These are phyloP conservation scores for Microcera coccophila DNA, from an alignment of 2,329 filamentous ascomycete genomes.

Conservation along the genomic window DNA sequence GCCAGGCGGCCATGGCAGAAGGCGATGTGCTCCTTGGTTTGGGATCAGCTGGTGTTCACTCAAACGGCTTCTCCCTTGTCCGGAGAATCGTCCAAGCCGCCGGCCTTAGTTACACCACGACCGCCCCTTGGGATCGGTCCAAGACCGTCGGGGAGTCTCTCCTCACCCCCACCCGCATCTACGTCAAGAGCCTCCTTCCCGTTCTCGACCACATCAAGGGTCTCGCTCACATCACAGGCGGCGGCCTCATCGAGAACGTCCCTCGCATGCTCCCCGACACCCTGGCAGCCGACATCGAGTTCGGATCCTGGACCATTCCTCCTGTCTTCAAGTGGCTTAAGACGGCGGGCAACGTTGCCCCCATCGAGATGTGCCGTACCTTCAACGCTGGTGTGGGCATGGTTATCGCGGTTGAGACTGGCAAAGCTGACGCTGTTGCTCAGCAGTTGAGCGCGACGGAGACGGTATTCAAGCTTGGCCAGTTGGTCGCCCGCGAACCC, in stretches of 20 bases:
- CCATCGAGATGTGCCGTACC: conserved; percentile 79
- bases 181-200: conserved; percentile 76
- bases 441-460: conserved; percentile 62
- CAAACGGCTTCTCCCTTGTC: conserved; percentile 96
- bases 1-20: conserved; percentile 67
- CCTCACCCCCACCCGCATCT: conserved; percentile 87
- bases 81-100: conserved; percentile 77
- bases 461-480: conserved; percentile 72
- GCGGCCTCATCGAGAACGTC: conserved; percentile 88
- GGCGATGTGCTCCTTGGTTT: conserved; percentile 87
- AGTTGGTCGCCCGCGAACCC: conserved; percentile 56
- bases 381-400: conserved; percentile 97
- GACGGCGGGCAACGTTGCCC: conserved; percentile 62
- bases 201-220: conserved; percentile 73
- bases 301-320: conserved; percentile 69
- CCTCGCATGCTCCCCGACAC: conserved; percentile 82
- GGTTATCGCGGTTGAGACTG: conserved; percentile 74
- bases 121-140: conserved; percentile 69
- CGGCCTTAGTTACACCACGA: conserved; percentile 65
- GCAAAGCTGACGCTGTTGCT: conserved; percentile 58
- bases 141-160: conserved; percentile 69
- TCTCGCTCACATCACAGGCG: conserved; percentile 94
- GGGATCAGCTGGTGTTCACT: conserved; percentile 83
- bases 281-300: conserved; percentile 78
- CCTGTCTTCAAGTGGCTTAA: conserved; percentile 86